Base-by-base conservation (phyloP, 2,329 filamentous ascomycete species). In the Bipolaris gigantea region DNA sequence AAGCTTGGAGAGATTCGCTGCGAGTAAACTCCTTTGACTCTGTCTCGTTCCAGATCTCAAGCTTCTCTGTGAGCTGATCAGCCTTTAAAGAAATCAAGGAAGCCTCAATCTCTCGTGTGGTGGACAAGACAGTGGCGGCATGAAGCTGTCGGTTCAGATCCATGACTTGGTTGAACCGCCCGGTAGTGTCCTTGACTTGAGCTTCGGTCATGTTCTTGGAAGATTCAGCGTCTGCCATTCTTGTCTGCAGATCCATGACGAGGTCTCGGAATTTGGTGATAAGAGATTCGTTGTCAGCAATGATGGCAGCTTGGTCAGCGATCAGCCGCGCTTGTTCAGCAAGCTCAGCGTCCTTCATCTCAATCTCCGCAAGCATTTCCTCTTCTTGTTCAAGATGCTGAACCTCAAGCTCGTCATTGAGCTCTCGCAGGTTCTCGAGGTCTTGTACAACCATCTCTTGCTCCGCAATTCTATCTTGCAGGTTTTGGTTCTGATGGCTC, bases 111-210 rank as follows among this genome's bases (percentile, higher is more conserved):
- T 92, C 92, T 78, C 96, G 97, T 67, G 90, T 87, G 73, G 96
- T 93, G 2, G 93, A 89, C 78, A 96, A 96, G 36, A 91, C 85
- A 10, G 92, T 92, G 11, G 92, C 95, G 51, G 89, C 84, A 69
- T 96, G 93, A 39, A 99, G 83, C 76, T 96, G 95, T 83, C 93
- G 85, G 74, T 97, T 97, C 41, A 99, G 83, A 68, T 99, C 93
- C 85, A 96, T 89, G 88, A 99, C 96, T 49, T 93, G 92, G 59
- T 92, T 86, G 40, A 93, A 96, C 58, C 91, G 89, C 65, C 85
- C 89, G 61, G 88, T 92, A 50, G 97, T 84, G 73, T 97, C 91
- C 71, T 92, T 92, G 0, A 93, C 92, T 73, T 97, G 92, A 15
- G 88, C 88, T 73, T 97, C 94, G 0, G 92, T 95, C 63, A 97